These are phyloP conservation scores for Stromatinia cepivora DNA, from an alignment of 2,329 filamentous ascomycete species.

Conservation along the genomic window DNA sequence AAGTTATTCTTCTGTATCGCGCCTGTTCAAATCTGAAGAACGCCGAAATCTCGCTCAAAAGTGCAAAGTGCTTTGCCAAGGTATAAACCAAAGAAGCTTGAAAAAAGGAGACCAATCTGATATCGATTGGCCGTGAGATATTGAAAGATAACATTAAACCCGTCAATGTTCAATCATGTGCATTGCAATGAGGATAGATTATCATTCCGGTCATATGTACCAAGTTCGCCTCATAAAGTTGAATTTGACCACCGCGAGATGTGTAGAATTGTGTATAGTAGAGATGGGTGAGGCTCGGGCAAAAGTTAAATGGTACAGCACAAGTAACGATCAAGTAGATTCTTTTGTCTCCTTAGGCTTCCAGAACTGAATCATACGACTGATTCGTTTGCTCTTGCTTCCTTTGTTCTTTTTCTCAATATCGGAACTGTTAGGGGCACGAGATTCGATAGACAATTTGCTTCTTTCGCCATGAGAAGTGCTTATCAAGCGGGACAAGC, in stretches of 20 bases:
- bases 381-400: slow-evolving; percentile 69
- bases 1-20: slow-evolving; percentile 19
- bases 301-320: slow-evolving; percentile 1
- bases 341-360: slow-evolving; percentile 46
- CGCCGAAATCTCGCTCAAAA: slow-evolving; percentile 34
- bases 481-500: slow-evolving; percentile 73
- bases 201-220: slow-evolving; percentile 23
- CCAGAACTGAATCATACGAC: slow-evolving; percentile 79
- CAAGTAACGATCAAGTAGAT: slow-evolving; percentile 13
- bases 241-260: neutral
- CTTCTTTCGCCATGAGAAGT: slow-evolving; percentile 73
- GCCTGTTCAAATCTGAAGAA: slow-evolving; percentile 19
- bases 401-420: slow-evolving; percentile 50
- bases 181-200: slow-evolving; percentile 28
- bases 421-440: slow-evolving; percentile 44
- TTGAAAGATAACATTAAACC: slow-evolving; percentile 36
- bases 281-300: neutral
- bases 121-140: slow-evolving; percentile 20
- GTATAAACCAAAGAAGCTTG: slow-evolving; percentile 23
- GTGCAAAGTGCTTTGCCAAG: slow-evolving; percentile 28
- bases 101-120: slow-evolving; percentile 28
- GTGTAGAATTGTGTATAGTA: neutral
- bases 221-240: slow-evolving; percentile 1
- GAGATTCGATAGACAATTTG: slow-evolving; percentile 70
- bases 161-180: slow-evolving; percentile 34